Base-by-base conservation (phyloP, 495 filamentous ascomycete species). In the Apiosordaria backusii region DNA sequence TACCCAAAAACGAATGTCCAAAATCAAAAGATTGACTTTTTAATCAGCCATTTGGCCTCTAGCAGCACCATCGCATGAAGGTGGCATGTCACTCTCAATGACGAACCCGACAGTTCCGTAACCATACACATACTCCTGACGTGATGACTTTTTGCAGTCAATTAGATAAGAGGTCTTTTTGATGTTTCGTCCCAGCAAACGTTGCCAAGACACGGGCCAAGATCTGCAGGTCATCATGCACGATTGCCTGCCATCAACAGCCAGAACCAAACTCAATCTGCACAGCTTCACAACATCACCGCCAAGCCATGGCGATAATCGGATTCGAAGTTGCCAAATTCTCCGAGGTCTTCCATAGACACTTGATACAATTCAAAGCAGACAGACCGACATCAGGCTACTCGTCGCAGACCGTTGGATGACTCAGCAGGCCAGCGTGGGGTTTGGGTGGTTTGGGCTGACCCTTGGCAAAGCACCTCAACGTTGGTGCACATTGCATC, bases 401-500 rank as follows among this genome's bases (percentile, higher is more conserved):
- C 2, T 45, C 35, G 1, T 13, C 10, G 35, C 6, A 1, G 35
- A 45, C 16, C n/a, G 35, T 15, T 45, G 35, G 35, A 45, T 45
- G 35, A 45, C 35, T 45, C 35, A 45, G 35, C 35, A 55, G 26
- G 23, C 24, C 6, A n/a, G 7, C 67, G 67, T 62, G 60, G 63
- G 67, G 67, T 59, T 64, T 64, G 63, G 64, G 63, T 64, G 65
- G 65, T 66, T 40, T n/a, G 40, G 53, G 25, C 18, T 54, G 40
- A 1, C 57, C 22, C 50, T 66, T 63, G 61, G 67, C 24, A 55
- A 50, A 71, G 66, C 65, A 65, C 66, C 62, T 68, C 69, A 68
- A 40, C 57, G n/a, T 26, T 52, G 24, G 61, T 57, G 59, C 23
- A 7, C 21, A 71, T 71, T 68, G 69, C 69, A 71, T 66, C 69